Evolutionary conservation across 1,139 yeast genomes (phyloP), one percentile per base, ranked within the genome.

Genomic region (Saccharomyces hybrid): DNA sequence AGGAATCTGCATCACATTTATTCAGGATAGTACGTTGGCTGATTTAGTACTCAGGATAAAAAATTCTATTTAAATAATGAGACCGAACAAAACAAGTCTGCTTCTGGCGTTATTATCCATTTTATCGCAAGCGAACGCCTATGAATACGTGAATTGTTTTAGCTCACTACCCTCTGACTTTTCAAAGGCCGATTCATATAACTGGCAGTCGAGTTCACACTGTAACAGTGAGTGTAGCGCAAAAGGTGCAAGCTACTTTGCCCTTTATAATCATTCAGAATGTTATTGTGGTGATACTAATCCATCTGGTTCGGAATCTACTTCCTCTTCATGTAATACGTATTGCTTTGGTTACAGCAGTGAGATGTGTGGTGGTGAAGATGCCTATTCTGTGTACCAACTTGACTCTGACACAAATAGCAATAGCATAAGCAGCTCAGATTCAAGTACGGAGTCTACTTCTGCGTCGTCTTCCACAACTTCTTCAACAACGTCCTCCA

Each of bases 281-380:
- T 83, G 88, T 66, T 79, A 75, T 63, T 83, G 88, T 68, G 81
- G 84, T 55, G 64, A 68, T 50, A 55, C 70, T 1, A 63, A 68
- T 48, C 86, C 87, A 0, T 52, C 70, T 9, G 60, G 51, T 4
- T 51, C 58, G 11, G 56, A 55, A 31, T 14, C 60, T 1, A 55
- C 73, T 11, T 73, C 63, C 2, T 47, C 51, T 27, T 49, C 58
- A 3, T 74, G 78, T 60, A 55, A 64, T 49, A 54, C 66, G 2
- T 32, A 56, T 26, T 75, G 78, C 62, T 59, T 48, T 49, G 78
- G 77, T n/a, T 74, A 65, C 51, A 59, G 63, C 1, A 14, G 49
- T 6, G 76, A 74, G 54, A 63, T 60, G 62, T 75, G 78, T 62
- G 78, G 78, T 57, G 78, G 78, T 64, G 59, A 73, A 34, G 71